Evolutionary conservation across 192 early-diverging fungal genomes (phyloP).

Genomic region (Dissophora globulifera): DNA sequence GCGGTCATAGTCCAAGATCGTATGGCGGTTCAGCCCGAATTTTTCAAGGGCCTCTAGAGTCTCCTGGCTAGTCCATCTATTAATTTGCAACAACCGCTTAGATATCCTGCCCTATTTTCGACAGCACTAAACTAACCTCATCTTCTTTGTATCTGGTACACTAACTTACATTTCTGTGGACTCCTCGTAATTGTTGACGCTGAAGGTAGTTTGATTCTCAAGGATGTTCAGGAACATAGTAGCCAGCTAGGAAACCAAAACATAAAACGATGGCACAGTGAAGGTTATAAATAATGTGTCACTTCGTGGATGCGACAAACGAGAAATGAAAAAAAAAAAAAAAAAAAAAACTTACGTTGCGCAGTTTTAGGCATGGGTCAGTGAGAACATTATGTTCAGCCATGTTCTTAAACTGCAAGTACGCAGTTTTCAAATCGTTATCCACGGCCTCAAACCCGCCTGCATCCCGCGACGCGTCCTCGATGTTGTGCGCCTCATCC

Average conservation of each 20-base stretch:
- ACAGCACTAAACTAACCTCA: background rate
- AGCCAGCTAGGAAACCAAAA: constrained; percentile 11
- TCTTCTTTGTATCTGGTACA: background rate
- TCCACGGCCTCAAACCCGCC: constrained; percentile 20
- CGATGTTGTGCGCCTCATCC: constrained; percentile 70
- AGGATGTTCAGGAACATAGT: constrained; percentile 10
- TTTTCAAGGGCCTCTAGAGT: background rate
- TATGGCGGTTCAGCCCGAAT: constrained; percentile 8
- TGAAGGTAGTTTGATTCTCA: constrained; percentile 15
- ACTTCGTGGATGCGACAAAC: too few species aligned
- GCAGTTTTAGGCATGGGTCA: constrained; percentile 5
- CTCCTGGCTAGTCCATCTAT: constrained; percentile 29
- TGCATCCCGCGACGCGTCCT: constrained; percentile 35
- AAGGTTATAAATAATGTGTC: too few species aligned
- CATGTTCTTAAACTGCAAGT: constrained; percentile 11
- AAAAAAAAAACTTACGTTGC: constrained; percentile 19
- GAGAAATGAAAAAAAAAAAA: too few species aligned
- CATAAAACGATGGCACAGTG: too few species aligned
- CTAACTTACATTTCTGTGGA: constrained; percentile 19
- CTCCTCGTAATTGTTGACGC: constrained; percentile 15
- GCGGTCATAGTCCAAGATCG: constrained; percentile 5
- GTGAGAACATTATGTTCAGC: background rate
- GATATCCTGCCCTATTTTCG: background rate
- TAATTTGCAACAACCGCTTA: background rate
- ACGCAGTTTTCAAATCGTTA: constrained; percentile 3